Conservation (phyloP, 345 rosid genomes). For the Salix viminalis region DNA sequence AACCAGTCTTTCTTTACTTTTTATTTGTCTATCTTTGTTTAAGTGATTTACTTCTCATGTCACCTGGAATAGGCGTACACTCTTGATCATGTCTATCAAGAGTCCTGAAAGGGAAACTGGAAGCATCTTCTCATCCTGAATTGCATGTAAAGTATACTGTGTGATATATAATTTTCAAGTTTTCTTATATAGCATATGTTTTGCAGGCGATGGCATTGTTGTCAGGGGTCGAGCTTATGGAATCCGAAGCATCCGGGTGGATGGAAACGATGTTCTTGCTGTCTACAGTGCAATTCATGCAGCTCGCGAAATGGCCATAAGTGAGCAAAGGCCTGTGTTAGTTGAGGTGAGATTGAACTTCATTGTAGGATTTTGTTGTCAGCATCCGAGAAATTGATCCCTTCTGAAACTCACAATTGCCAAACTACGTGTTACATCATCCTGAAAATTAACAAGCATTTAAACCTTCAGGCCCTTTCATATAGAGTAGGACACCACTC, state of each 20-base stretch:
- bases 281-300: conserved; percentile 64
- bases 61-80: not conserved
- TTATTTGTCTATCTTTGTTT: not conserved
- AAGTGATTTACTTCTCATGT: not conserved
- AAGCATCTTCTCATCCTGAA: not conserved
- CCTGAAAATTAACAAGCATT: not conserved
- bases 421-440: not conserved
- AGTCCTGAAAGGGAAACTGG: not conserved
- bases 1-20: not conserved
- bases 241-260: conserved; percentile 75
- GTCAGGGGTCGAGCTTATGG: conserved; percentile 86
- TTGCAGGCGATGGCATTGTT: conserved; percentile 76
- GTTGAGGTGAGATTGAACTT: conserved; percentile 48
- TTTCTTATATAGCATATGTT: not conserved
- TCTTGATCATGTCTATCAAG: not conserved
- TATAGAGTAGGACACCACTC: conserved; percentile 90
- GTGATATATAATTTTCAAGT: not conserved
- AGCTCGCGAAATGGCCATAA: conserved; percentile 73
- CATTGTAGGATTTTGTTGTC: not conserved
- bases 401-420: not conserved
- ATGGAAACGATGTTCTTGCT: conserved; percentile 92
- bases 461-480: conserved; percentile 62
- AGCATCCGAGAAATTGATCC: not conserved
- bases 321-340: conserved; percentile 67
- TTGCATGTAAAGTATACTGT: not conserved